phyloP scores from a whole-genome alignment of 1,284 basidiomycete genomes.

The Mycena citricolor region DNA sequence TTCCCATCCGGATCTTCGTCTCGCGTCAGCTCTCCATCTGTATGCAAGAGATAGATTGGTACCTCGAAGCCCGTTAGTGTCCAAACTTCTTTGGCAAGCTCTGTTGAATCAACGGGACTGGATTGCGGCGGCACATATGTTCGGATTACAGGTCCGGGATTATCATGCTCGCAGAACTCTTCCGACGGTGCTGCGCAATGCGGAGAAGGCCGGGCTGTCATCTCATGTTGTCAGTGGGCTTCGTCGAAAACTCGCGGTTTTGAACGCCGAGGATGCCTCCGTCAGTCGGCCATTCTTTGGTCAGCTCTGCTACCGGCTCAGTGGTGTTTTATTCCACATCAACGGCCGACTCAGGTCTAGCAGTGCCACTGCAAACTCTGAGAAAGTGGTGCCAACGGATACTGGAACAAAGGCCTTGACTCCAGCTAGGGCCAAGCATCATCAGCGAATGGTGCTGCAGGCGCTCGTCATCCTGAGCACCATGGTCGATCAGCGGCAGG shows the following conservation, averaged over 20 bases:
- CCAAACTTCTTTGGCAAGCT: background rate
- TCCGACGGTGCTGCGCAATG: conserved; percentile 2
- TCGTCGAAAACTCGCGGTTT: conserved; percentile 5
- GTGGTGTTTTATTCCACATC: conserved; percentile 12
- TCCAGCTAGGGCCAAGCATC: background rate
- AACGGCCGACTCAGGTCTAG: background rate
- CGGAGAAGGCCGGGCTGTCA: background rate
- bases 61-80: background rate
- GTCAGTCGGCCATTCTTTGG: background rate
- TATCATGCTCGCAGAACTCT: conserved; percentile 8
- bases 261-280: background rate
- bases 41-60: conserved; percentile 4
- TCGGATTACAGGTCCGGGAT: conserved; percentile 8
- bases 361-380: background rate
- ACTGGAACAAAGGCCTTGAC: background rate
- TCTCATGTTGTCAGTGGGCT: conserved; percentile 6
- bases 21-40: conserved; percentile 6
- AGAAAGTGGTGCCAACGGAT: background rate
- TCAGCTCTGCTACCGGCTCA: conserved; percentile 5
- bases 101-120: conserved; percentile 15
- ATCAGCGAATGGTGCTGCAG: conserved; percentile 4
- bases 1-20: conserved; percentile 9
- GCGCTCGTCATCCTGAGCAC: conserved; percentile 10
- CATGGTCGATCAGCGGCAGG: conserved; percentile 5
- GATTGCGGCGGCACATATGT: conserved; percentile 9